Percentiles rank a stretch among this genome's conserved stretches.
These are phyloP conservation scores for Teunomyces kruisii DNA, from an alignment of 805 yeast species.

Conservation along the genomic window DNA sequence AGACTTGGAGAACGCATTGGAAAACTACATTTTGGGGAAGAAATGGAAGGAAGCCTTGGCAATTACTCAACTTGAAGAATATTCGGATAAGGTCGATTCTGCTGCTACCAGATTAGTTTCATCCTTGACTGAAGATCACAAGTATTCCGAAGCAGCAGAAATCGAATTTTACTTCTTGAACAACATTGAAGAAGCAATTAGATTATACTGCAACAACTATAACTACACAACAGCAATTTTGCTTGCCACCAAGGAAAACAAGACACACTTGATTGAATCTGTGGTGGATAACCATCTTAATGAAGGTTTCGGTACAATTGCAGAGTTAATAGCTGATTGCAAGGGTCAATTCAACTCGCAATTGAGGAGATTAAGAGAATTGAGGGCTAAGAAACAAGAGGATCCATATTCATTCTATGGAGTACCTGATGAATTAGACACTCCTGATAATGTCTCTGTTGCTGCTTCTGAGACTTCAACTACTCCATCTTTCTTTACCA, in stretches of 20 bases:
- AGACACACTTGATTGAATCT: conserved; percentile 48
- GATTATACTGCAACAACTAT: conserved; percentile 71
- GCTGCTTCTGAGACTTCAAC: conserved; percentile 95
- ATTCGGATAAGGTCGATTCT: conserved; percentile 38
- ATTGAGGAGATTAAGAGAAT: conserved; percentile 75
- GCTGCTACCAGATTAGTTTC: conserved; percentile 62
- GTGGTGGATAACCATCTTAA: conserved; percentile 72
- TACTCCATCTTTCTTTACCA: conserved; percentile 87
- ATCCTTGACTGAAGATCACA: conserved; percentile 63
- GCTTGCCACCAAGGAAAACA: conserved; percentile 48
- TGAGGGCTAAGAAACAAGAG: conserved; percentile 75
- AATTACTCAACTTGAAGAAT: conserved; percentile 45
- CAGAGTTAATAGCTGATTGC: conserved; percentile 93
- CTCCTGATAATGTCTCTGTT: conserved; percentile 90
- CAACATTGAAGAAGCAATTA: conserved; percentile 61
- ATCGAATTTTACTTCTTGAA: conserved; percentile 63
- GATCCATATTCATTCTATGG: conserved; percentile 90
- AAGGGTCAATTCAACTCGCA: conserved; percentile 82
- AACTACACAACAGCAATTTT: conserved; percentile 75
- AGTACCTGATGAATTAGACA: conserved; percentile 54
- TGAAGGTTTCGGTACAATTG: conserved; percentile 84
- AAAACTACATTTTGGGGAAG: conserved; percentile 65
- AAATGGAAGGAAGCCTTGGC: conserved; percentile 86
- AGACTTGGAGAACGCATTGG: conserved; percentile 59
- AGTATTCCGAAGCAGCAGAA: conserved; percentile 77